A percentile compares a stretch with the other conserved stretches of the same genome.
phyloP scores from a whole-genome alignment of 148 eudicot species.

The Nyssa sinensis region DNA sequence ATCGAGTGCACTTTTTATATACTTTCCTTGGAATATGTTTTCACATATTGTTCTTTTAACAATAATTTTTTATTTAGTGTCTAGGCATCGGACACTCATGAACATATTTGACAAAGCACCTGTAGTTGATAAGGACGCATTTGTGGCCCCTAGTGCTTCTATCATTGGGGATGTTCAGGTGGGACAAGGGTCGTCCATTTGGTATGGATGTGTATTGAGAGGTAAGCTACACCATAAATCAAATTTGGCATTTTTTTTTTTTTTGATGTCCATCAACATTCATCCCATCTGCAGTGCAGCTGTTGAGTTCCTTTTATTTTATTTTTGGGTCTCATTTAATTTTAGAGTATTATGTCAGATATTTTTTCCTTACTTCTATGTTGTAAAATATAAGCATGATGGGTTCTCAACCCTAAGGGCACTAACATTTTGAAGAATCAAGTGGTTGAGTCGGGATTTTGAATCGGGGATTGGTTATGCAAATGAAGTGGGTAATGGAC shows the following conservation, averaged over 20 bases:
- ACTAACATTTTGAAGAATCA: not conserved
- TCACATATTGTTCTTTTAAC: not conserved
- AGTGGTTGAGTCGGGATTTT: not conserved
- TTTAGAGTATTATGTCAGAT: not conserved
- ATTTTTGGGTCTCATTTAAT: not conserved
- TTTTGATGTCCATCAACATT: not conserved
- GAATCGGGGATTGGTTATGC: not conserved
- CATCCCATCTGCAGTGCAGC: not conserved
- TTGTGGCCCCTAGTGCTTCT: slow-evolving; percentile 91
- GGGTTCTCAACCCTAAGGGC: not conserved
- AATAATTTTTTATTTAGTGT: slow-evolving; percentile 33
- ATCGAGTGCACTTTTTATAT: not conserved
- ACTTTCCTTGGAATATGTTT: not conserved
- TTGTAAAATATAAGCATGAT: slow-evolving; percentile 3
- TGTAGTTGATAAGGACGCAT: slow-evolving; percentile 69
- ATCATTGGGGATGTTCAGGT: slow-evolving; percentile 77
- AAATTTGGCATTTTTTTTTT: not conserved
- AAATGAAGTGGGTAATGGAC: not conserved
- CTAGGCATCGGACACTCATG: slow-evolving; percentile 88
- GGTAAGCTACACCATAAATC: slow-evolving; percentile 39
- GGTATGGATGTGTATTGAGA: slow-evolving; percentile 94
- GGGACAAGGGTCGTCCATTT: slow-evolving; percentile 70
- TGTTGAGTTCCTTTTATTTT: not conserved
- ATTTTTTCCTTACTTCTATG: not conserved
- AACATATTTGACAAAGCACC: slow-evolving; percentile 76